phyloP scores from a whole-genome alignment of 192 early-diverging fungal genomes.

The Radiomyces spectabilis region DNA sequence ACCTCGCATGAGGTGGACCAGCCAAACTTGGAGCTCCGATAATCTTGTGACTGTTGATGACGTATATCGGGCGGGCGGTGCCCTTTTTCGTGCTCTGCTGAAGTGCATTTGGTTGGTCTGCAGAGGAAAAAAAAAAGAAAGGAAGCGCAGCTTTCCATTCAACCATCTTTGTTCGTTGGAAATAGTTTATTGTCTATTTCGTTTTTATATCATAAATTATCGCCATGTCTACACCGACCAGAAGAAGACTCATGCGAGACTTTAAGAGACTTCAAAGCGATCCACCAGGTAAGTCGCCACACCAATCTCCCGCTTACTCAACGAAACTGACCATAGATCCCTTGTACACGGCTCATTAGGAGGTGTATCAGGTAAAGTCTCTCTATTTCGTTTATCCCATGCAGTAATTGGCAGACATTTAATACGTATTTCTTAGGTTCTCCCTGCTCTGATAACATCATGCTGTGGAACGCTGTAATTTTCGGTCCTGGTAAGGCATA shows the following conservation, averaged over 20 bases:
- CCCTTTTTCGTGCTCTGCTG: no score
- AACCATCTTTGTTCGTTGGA: no score
- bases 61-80: no score
- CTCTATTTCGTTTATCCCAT: not conserved
- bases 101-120: no score
- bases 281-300: conserved; percentile 61
- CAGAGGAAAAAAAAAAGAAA: no score
- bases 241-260: conserved; percentile 94
- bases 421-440: conserved; percentile 67
- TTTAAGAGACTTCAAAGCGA: conserved; percentile 94
- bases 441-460: conserved; percentile 94
- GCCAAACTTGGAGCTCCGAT: no score
- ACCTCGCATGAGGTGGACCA: no score
- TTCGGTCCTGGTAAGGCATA: conserved; percentile 72
- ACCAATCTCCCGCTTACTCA: conserved; percentile 3
- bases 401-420: not conserved
- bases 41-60: no score
- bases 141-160: no score
- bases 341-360: not conserved
- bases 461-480: conserved; percentile 99
- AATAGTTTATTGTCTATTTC: no score
- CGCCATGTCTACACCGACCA: conserved; percentile 87
- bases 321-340: not conserved
- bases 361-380: conserved; percentile 29
- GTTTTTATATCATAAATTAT: no score